Percentiles rank a stretch among this genome's conserved stretches.
These are phyloP conservation scores for Trametes hirsuta DNA, from an alignment of 1,284 basidiomycete genomes.

Conservation along the genomic window DNA sequence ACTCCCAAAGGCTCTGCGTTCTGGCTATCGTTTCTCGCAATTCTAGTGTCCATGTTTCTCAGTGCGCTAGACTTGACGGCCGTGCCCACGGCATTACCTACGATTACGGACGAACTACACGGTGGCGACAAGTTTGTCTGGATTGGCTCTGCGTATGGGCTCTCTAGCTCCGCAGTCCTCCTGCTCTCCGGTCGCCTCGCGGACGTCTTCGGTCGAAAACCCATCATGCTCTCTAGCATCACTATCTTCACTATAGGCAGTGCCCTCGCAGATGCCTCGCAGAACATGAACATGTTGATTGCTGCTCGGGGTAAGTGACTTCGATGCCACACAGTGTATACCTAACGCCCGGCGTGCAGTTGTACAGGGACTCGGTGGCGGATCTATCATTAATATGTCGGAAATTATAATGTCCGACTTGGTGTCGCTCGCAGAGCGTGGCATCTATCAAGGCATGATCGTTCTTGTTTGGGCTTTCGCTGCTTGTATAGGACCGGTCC, in stretches of 20 bases:
- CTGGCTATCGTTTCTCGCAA: conserved; percentile 29
- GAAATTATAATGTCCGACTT: conserved; percentile 43
- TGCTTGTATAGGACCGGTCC: conserved; percentile 36
- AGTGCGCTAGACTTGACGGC: conserved; percentile 31
- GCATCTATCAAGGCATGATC: conserved; percentile 39
- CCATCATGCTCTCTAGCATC: conserved; percentile 28
- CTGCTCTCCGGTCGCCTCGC: conserved; percentile 31
- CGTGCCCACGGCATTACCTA: conserved; percentile 32
- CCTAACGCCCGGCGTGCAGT: conserved; percentile 12
- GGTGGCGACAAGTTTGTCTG: conserved; percentile 32
- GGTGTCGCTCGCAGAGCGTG: conserved; percentile 41
- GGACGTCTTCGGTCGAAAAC: conserved; percentile 31
- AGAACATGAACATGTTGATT: conserved; percentile 47
- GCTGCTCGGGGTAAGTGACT: conserved; percentile 29
- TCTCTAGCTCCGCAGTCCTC: conserved; percentile 31
- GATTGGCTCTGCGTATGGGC: conserved; percentile 31
- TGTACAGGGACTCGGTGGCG: conserved; percentile 45
- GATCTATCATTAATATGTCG: conserved; percentile 38
- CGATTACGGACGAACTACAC: conserved; percentile 30
- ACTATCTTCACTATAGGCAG: conserved; percentile 33
- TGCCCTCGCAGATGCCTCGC: conserved; percentile 43
- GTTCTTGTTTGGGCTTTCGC: conserved; percentile 40
- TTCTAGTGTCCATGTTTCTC: conserved; percentile 28
- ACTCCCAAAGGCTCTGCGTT: conserved; percentile 20
- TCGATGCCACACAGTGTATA: too few relatives aligned